Base-by-base conservation (phyloP, 768 basidiomycete genomes). In the Ramaria sp. region DNA sequence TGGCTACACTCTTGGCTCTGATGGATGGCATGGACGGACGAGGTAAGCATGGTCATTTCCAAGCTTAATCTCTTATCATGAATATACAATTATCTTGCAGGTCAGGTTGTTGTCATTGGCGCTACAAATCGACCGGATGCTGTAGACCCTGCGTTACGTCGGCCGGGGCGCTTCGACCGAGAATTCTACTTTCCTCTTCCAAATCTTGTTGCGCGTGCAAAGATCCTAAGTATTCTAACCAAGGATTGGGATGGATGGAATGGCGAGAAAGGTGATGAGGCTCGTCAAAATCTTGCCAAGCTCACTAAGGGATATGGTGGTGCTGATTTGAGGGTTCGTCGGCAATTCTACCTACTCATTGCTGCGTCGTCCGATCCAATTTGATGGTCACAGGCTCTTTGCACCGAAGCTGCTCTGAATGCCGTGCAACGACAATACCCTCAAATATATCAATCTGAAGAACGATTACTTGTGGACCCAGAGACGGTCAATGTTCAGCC, bases 1-100 rank as follows among this genome's bases (percentile, higher is more conserved):
- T 99, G 6, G 91, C 88, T 49, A 98, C 96, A 0, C 75, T 98
- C 8, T 75, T 99, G 1, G 95, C 96, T 1, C 75, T 98, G 42
- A 98, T 98, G 96, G 96, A 98, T 66, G 96, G 95, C 42, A 98
- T 98, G 95, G 96, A 99, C 59, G 94, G 94, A 1, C 80, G 96
- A 50, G 94, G 73, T 68, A 27, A 48, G 66, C 7, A 9, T 34
- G 32, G 32, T 34, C 32, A 34, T 34, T 34, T 13, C 30, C 30
- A 30, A 38, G 20, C 22, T 49, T 22, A 27, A 38, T 20, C 43
- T 50, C 38, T 25, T 37, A 5, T 50, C 20, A 27, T n/a, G 10
- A 34, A 7, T 8, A 15, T n/a, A 37, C 5, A 42, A 25, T 41
- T 18, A 30, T 25, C 45, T 12, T 60, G 69, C 68, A 50, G 48